Evolutionary conservation across 2,329 filamentous ascomycete species (phyloP), one percentile per base, ranked within the genome.

Genomic region (Stenocarpella maydis): DNA sequence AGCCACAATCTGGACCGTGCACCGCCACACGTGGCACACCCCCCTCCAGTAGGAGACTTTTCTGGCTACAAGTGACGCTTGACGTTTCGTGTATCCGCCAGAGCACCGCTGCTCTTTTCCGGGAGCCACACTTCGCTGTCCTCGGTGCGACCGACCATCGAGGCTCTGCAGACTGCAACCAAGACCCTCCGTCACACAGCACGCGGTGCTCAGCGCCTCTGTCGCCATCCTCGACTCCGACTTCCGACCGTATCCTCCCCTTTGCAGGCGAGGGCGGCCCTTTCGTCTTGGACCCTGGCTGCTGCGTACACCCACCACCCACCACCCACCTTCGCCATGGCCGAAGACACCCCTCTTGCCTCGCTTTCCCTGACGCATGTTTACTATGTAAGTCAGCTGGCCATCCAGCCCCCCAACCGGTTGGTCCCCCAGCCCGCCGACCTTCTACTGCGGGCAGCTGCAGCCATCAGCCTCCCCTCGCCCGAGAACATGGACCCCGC

Each of bases 361-460:
- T 98, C 95, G 28, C 87, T 99, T 71, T 97, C 95, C 64, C 83
- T 99, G 74, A 98, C 96, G 14, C 95, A 98, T 83, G 95, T 98
- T 75, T 93, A 96, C 84, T 98, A 98, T 86, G 95, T 97, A 83
- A 77, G 89, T 80, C n/a, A n/a, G 34, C 31, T 34, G 9, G 31
- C 55, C 50, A 21, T 8, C 10, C 31, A 14, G 28, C 10, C 41
- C 12, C 8, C 28, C 41, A 14, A 12, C 19, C 34, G 19, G 45
- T 43, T 19, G 21, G 28, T 65, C 45, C 12, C 21, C 19, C 41
- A 47, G 3, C 14, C 0, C 58, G 41, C 24, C 58, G 34, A 24
- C 24, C n/a, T 17, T 7, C 10, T 19, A 19, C 14, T 14, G 14
- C 41, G 26, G 58, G 12, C 39, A 60, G 55, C 55, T 61, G 24